Conservation (phyloP, 306 rosid genomes). For the Ormosia emarginata region DNA sequence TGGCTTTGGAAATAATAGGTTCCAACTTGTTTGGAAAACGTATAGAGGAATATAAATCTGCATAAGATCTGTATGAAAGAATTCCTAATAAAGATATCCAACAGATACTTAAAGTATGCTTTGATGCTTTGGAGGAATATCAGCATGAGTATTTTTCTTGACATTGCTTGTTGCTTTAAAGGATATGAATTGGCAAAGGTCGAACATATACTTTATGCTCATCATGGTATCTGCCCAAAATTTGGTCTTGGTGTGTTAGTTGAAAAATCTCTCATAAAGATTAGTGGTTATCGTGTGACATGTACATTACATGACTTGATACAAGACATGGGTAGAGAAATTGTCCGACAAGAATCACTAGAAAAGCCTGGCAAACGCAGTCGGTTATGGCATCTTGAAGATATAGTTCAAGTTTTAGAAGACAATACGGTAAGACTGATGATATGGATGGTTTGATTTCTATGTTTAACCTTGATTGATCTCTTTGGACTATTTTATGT, state of each 20-base stretch:
- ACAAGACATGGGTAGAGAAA: neutral
- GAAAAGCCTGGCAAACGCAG: neutral
- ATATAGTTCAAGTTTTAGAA: neutral
- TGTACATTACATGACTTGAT: neutral
- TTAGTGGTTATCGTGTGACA: neutral
- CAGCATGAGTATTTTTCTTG: neutral
- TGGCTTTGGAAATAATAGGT: neutral
- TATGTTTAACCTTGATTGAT: neutral
- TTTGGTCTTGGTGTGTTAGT: neutral
- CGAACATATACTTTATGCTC: no score
- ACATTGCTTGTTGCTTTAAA: neutral
- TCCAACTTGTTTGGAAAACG: no score
- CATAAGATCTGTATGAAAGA: no score
- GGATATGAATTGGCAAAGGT: neutral
- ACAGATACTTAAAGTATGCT: neutral
- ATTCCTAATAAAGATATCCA: no score
- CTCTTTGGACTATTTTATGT: neutral
- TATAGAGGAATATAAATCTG: no score
- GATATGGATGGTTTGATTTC: neutral
- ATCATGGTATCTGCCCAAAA: no score
- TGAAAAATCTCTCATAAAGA: neutral
- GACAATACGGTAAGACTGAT: neutral
- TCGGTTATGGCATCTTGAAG: neutral
- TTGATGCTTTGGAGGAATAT: neutral
- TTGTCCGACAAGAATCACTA: neutral